Evolutionary conservation across 106 monocot species (phyloP), one percentile per base, ranked within the genome.

Genomic region (Dendrobium catenatum): DNA sequence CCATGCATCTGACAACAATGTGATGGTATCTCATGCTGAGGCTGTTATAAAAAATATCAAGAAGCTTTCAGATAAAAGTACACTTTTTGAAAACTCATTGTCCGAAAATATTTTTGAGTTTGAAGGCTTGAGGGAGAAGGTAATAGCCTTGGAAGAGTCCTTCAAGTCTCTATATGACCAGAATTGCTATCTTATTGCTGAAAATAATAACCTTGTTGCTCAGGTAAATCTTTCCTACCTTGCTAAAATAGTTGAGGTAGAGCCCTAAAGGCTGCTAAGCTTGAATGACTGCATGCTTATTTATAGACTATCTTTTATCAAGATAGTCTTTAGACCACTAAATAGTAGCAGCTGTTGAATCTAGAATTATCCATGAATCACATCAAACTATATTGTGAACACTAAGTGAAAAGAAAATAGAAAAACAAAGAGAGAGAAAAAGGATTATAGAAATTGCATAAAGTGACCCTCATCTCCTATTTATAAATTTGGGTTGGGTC

Each of bases 71-170:
- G 83, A 77, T 76, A 86, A 86, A 75, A 99, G 91, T 78, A 81
- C 68, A 9, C 79, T 86, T 18, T 78, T 93, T 42, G 93, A 95
- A 77, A 91, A 82, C 76, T 93, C 91, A 40, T 42, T 99, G 11
- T 88, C 80, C 54, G 99, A 91, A 79, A 81, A 83, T 22, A 86
- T 89, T 80, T 68, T 64, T 56, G 93, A 95, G 79, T 81, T 99
- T 67, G 89, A 91, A 80, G 82, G 74, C 54, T 84, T 91, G 84
- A 86, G 86, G 81, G 83, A 56, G 75, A 88, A 85, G 64, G 56
- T 93, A 85, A 91, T 89, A 79, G 76, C 44, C 37, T 76, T 90
- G 46, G 93, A 91, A 78, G 88, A 88, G 67, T 90, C 86, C 16
- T 89, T 79, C 78, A 83, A 81, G 42, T 77, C 87, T 78, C 86